phyloP scores from a whole-genome alignment of 495 filamentous ascomycete genomes.

The Cercophora sp. region DNA sequence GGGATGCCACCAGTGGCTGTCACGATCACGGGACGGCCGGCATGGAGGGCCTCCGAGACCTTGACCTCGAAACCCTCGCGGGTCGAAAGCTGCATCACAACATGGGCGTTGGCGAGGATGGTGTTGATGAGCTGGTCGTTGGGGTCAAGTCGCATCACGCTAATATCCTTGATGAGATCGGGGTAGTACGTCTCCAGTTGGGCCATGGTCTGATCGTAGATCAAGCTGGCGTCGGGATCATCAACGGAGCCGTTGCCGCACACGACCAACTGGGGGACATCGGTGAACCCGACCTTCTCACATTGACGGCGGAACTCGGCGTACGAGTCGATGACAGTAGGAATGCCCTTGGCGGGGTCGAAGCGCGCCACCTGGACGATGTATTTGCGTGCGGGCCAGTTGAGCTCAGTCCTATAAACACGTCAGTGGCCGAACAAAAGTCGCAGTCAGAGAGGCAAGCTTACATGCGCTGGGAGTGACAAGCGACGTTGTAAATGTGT shows the following conservation, averaged over 20 bases:
- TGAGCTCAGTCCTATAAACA: slow-evolving; percentile 54
- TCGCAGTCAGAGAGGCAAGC: not conserved
- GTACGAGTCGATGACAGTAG: slow-evolving; percentile 74
- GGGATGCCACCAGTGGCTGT: slow-evolving; percentile 78
- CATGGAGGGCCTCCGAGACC: slow-evolving; percentile 82
- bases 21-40: slow-evolving; percentile 78
- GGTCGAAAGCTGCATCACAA: slow-evolving; percentile 76
- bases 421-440: not conserved
- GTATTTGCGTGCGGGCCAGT: slow-evolving; percentile 69
- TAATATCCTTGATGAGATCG: slow-evolving; percentile 53
- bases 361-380: slow-evolving; percentile 83
- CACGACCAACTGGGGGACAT: slow-evolving; percentile 71
- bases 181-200: slow-evolving; percentile 57
- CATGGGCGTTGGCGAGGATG: slow-evolving; percentile 67
- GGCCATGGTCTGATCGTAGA: slow-evolving; percentile 67
- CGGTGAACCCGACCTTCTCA: slow-evolving; percentile 35
- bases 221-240: slow-evolving; percentile 71
- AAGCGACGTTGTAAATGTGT: slow-evolving; percentile 65
- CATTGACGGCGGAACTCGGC: slow-evolving; percentile 65
- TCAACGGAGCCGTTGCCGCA: slow-evolving; percentile 79
- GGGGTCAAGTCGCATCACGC: slow-evolving; percentile 72
- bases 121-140: slow-evolving; percentile 81
- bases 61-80: slow-evolving; percentile 89
- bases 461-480: slow-evolving; percentile 55
- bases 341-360: slow-evolving; percentile 82